Evolutionary conservation across 2,329 filamentous ascomycete species (phyloP).

Genomic region (Fusarium sp.): DNA sequence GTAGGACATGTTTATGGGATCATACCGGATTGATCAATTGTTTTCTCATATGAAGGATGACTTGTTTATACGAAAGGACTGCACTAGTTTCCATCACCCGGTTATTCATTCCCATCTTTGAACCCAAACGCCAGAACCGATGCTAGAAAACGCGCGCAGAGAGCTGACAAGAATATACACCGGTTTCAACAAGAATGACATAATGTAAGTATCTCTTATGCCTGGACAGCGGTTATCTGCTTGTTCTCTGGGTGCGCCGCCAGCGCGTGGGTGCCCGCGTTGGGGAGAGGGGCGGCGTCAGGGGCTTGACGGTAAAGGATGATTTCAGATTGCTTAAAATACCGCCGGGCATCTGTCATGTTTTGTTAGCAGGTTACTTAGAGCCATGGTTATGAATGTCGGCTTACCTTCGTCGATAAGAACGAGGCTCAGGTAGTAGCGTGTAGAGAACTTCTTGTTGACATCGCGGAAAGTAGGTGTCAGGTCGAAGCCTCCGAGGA

Average conservation of each 20-base stretch:
- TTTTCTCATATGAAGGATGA: slow-evolving; percentile 22
- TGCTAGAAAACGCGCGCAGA: slow-evolving; percentile 51
- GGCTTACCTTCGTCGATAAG: slow-evolving; percentile 89
- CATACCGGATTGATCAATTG: slow-evolving; percentile 44
- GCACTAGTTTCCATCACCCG: slow-evolving; percentile 42
- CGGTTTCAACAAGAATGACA: slow-evolving; percentile 12
- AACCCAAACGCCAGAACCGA: slow-evolving; percentile 55
- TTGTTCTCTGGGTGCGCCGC: slow-evolving; percentile 60
- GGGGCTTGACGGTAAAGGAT: slow-evolving; percentile 90
- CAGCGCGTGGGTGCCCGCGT: slow-evolving; percentile 56
- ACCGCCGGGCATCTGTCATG: slow-evolving; percentile 84
- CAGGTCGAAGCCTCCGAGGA: slow-evolving; percentile 96
- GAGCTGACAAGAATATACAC: slow-evolving; percentile 44
- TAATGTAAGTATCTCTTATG: slow-evolving; percentile 27
- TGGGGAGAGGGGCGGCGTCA: slow-evolving; percentile 57
- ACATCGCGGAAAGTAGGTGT: slow-evolving; percentile 99
- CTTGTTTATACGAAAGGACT: slow-evolving; percentile 39
- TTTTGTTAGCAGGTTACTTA: slow-evolving; percentile 30
- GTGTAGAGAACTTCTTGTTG: slow-evolving; percentile 99
- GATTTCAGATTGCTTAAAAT: slow-evolving; percentile 99
- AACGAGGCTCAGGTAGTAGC: slow-evolving; percentile 96
- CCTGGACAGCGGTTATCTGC: slow-evolving; percentile 49
- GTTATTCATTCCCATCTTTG: slow-evolving; percentile 44
- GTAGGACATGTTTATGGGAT: slow-evolving; percentile 46
- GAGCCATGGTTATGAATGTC: too few relatives aligned